Evolutionary conservation across 805 yeast species (phyloP), one percentile per base, ranked within the genome.

Genomic region (Candida insectalens): DNA sequence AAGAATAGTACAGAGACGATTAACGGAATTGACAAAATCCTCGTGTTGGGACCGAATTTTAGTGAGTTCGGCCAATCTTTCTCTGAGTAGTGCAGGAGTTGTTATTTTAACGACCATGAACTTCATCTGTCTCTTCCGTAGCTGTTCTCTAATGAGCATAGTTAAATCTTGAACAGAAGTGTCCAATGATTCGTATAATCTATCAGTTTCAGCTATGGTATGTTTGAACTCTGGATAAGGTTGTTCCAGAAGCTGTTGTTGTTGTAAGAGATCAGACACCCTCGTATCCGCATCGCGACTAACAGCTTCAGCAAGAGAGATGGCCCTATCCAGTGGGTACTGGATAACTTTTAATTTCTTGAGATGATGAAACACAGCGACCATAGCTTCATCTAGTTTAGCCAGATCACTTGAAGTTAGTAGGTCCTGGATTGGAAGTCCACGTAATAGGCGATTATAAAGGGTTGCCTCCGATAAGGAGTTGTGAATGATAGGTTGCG

Each of bases 51-150:
- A 36, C 39, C 88, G 62, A 43, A 84, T 69, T 1, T 47, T 44
- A 4, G 46, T 47, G 2, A 79, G 41, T 21, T 62, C 60, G 1
- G 53, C 59, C 1, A 79, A 33, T 20, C 75, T 56, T 1, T 66
- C 67, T 37, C 59, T 63, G 18, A 73, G 35, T 12, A 40, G 49
- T 1, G 42, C 45, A 3, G 66, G 57, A 6, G 74, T 65, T n/a
- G 60, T 60, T 7, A 85, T 62, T 37, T 76, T 71, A 15, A 84
- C 71, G 16, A 77, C 69, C 10, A 79, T 66, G 47, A 80, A 79
- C 38, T 74, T 76, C 35, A 82, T 89, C 6, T 75, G 73, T 28
- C 92, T 59, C 45, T 77, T 82, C 41, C 96, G 63, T 27, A 83
- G 62, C 3, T 82, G 54, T 39, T 88, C 96, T 36, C 96, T 67